Evolutionary conservation across 2,329 filamentous ascomycete genomes (phyloP).

Genomic region (Fusarium caatingaense): DNA sequence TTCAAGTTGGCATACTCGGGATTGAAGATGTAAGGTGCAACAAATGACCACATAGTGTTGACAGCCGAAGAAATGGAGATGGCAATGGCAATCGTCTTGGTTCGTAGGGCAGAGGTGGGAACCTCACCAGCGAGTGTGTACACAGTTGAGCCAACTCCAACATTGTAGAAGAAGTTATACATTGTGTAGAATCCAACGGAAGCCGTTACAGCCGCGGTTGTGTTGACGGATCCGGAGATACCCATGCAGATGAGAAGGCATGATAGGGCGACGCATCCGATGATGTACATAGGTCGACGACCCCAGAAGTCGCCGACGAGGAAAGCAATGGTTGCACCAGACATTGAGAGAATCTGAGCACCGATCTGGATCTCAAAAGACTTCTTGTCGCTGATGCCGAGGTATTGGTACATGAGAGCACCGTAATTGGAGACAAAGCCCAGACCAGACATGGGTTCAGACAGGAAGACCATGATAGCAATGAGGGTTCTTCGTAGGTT

Average conservation of each 20-base stretch:
- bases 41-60: slow-evolving; percentile 57
- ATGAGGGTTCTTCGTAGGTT: slow-evolving; percentile 58
- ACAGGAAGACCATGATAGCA: slow-evolving; percentile 55
- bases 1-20: slow-evolving; percentile 51
- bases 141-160: slow-evolving; percentile 55
- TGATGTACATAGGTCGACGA: slow-evolving; percentile 47
- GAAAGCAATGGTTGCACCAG: slow-evolving; percentile 45
- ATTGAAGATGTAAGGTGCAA: slow-evolving; percentile 59
- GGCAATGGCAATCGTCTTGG: slow-evolving; percentile 57
- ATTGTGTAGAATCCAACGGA: slow-evolving; percentile 53
- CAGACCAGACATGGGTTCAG: slow-evolving; percentile 60
- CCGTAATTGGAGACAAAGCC: slow-evolving; percentile 58
- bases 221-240: slow-evolving; percentile 42
- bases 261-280: slow-evolving; percentile 40
- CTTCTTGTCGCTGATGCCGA: slow-evolving; percentile 44
- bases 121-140: slow-evolving; percentile 58
- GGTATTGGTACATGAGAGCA: slow-evolving; percentile 49
- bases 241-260: slow-evolving; percentile 47
- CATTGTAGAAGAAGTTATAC: slow-evolving; percentile 56
- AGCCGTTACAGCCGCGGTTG: slow-evolving; percentile 41
- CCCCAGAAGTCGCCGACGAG: slow-evolving; percentile 45
- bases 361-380: slow-evolving; percentile 48
- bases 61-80: slow-evolving; percentile 56
- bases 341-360: slow-evolving; percentile 47
- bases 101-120: slow-evolving; percentile 57